Conservation (phyloP, 2,329 filamentous ascomycete species). For the Aureobasidium namibiae region DNA sequence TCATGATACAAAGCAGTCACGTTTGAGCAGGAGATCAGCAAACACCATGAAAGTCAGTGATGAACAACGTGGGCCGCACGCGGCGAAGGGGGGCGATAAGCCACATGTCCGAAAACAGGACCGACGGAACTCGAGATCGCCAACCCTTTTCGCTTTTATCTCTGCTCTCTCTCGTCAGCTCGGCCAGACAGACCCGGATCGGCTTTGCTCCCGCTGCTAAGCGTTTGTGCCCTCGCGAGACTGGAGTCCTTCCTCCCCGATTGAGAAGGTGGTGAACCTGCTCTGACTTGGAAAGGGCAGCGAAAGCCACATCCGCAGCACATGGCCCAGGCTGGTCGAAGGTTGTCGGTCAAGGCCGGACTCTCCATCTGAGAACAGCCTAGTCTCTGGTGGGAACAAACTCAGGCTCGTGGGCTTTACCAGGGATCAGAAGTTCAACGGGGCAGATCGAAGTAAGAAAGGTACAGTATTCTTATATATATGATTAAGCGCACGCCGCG, state of each 20-base stretch:
- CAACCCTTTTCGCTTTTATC: background rate
- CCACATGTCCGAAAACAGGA: conserved; percentile 8
- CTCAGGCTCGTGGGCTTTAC: background rate
- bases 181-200: background rate
- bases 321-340: conserved; percentile 1
- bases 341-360: conserved; percentile 1
- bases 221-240: background rate
- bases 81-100: conserved; percentile 2
- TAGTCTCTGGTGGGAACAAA: background rate
- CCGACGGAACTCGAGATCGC: background rate
- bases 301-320: conserved; percentile 7
- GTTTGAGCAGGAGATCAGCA: conserved; percentile 4
- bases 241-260: background rate
- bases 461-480: background rate
- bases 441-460: background rate
- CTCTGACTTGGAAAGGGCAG: background rate
- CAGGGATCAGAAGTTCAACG: background rate
- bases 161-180: background rate
- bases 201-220: background rate
- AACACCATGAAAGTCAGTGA: background rate
- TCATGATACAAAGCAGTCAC: conserved; percentile 3
- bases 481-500: background rate
- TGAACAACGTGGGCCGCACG: conserved; percentile 11
- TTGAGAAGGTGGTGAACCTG: background rate
- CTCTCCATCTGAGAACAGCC: background rate